Evolutionary conservation across 2,329 filamentous ascomycete species (phyloP).

Genomic region (Myriosclerotinia scirpicola): DNA sequence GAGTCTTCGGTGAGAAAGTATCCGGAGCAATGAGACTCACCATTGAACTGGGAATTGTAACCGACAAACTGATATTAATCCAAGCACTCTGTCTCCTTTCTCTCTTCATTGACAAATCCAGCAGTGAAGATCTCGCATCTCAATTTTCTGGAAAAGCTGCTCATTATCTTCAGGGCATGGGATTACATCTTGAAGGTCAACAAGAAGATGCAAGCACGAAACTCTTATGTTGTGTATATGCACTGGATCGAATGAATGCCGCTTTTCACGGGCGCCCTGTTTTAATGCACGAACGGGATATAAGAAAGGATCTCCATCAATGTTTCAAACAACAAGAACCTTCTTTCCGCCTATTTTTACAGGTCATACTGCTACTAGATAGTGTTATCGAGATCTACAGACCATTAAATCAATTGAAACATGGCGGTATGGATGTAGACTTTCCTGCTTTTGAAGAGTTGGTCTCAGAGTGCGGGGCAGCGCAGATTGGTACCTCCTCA

Average conservation of each 20-base stretch:
- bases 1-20: slow-evolving; percentile 33
- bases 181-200: slow-evolving; percentile 51
- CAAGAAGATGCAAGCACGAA: slow-evolving; percentile 41
- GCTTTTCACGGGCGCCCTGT: slow-evolving; percentile 61
- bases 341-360: slow-evolving; percentile 57
- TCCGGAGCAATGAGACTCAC: slow-evolving; percentile 33
- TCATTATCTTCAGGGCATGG: slow-evolving; percentile 57
- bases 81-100: slow-evolving; percentile 55
- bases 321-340: slow-evolving; percentile 53
- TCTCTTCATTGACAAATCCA: slow-evolving; percentile 57
- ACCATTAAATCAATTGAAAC: slow-evolving; percentile 45
- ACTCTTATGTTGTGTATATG: slow-evolving; percentile 60
- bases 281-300: slow-evolving; percentile 60
- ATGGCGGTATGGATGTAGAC: slow-evolving; percentile 24
- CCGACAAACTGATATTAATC: slow-evolving; percentile 55
- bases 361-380: slow-evolving; percentile 56
- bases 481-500: slow-evolving; percentile 27
- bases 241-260: slow-evolving; percentile 58
- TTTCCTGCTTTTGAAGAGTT: slow-evolving; percentile 41
- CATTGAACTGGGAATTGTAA: slow-evolving; percentile 54
- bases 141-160: slow-evolving; percentile 55
- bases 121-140: slow-evolving; percentile 56
- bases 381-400: slow-evolving; percentile 61
- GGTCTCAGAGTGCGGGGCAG: slow-evolving; percentile 28
- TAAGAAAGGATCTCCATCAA: slow-evolving; percentile 53